Base-by-base conservation (phyloP, 148 eudicot species). In the Spergularia marina region DNA sequence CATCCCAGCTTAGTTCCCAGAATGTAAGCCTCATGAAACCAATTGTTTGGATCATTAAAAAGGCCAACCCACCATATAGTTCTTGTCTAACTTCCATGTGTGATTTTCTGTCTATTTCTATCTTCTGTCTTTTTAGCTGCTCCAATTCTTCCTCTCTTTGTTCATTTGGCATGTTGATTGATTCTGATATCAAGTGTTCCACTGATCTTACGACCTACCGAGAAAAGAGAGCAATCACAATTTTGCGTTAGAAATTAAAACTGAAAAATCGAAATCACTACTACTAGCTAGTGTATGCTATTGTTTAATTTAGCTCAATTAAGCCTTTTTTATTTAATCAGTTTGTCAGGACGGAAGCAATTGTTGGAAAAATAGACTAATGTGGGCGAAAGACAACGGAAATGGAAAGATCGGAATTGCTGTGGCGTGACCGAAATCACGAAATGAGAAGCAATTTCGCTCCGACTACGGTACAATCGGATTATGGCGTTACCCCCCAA, bases 1-100 rank as follows among this genome's bases (percentile, higher is more conserved):
- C 95, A 68, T 90, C 95, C 95, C 95, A 90, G 47, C 70, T 85
- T 0, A 90, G 84, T 55, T 90, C 95, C 91, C 95, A 90, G 55
- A 90, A 88, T 2, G 95, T 90, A 0, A 90, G 87, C 86, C 95
- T 90, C 91, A 90, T 90, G 63, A 85, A 90, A 67, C 84, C 95
- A 83, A 81, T n/a, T 20, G 89, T 88, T 76, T 90, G 95, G 9
- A 82, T 34, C 47, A 80, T 64, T 40, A 86, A 4, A 41, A 83
- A 83, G 79, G 89, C 95, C 81, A 90, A 80, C 78, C 95, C 95
- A 78, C 78, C 64, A 51, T 83, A 90, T n/a, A 90, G 85, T 58
- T 90, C 95, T 3, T 63, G 53, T 54, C 67, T 82, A 2, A 90
- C 91, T 7, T 69, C 61, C 15, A 69, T 72, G 17, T 80, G 79